phyloP scores from a whole-genome alignment of 2,329 filamentous ascomycete genomes.

The Lachnellula subtilissima region DNA sequence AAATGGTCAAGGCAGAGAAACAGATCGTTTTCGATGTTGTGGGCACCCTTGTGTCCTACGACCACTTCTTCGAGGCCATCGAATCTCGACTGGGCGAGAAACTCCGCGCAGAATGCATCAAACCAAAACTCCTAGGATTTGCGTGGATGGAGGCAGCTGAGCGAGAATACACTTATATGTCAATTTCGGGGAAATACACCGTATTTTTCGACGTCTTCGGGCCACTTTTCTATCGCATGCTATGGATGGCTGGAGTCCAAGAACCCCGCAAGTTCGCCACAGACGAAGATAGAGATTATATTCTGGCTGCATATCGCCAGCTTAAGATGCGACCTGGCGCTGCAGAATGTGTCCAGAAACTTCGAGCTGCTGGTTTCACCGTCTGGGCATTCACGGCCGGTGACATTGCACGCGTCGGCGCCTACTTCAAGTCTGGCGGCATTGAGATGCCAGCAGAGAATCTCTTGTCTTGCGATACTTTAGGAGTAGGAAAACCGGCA shows the following conservation, averaged over 20 bases:
- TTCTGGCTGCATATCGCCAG: constrained; percentile 34
- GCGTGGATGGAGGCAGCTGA: constrained; percentile 44
- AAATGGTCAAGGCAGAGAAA: constrained; percentile 26
- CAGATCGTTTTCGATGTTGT: constrained; percentile 50
- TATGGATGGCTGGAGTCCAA: constrained; percentile 40
- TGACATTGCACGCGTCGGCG: constrained; percentile 44
- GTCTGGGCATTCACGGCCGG: constrained; percentile 52
- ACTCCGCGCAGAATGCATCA: constrained; percentile 37
- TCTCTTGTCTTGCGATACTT: constrained; percentile 46
- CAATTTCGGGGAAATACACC: constrained; percentile 39
- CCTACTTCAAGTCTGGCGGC: constrained; percentile 46
- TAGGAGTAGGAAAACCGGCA: constrained; percentile 46
- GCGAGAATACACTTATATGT: constrained; percentile 46
- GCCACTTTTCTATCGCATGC: constrained; percentile 44
- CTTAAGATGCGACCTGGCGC: constrained; percentile 37
- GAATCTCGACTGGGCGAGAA: constrained; percentile 38
- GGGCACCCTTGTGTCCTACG: constrained; percentile 45
- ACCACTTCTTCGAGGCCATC: constrained; percentile 39
- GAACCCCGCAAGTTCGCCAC: constrained; percentile 39
- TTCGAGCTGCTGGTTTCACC: constrained; percentile 44
- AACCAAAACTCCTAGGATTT: constrained; percentile 40
- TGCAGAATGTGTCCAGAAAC: constrained; percentile 37
- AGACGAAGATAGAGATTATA: constrained; percentile 39
- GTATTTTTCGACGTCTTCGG: constrained; percentile 40
- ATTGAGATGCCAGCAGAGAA: constrained; percentile 47